A percentile compares a stretch with the other conserved stretches of the same genome.
These are phyloP conservation scores for Nitzschia sp. DNA, from an alignment of 108 stramenopile species.

Conservation along the genomic window DNA sequence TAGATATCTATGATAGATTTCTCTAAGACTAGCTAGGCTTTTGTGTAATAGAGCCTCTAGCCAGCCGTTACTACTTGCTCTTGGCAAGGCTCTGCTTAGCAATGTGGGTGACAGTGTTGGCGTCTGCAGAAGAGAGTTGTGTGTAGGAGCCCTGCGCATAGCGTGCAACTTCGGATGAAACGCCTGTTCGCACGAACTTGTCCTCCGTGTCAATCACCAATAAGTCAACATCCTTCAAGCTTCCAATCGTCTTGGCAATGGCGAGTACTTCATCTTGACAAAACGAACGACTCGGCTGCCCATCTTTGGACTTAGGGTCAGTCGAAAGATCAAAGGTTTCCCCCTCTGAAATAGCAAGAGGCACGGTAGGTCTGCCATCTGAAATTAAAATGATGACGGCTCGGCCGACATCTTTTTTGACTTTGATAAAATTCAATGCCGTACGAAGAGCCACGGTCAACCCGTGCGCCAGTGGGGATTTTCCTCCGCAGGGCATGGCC, in stretches of 20 bases:
- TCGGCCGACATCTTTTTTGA: not conserved
- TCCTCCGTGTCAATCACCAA: not conserved
- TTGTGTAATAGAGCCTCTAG: too few species aligned
- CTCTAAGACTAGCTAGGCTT: too few species aligned
- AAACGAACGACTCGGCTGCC: not conserved
- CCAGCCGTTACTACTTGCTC: too few species aligned
- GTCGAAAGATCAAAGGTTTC: not conserved
- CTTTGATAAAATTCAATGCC: not conserved
- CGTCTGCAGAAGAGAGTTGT: too few species aligned
- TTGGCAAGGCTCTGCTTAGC: too few species aligned
- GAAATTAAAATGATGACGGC: not conserved
- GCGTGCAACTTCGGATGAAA: not conserved
- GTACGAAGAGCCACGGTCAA: constrained; percentile 16
- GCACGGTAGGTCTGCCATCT: not conserved
- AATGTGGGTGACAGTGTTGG: too few species aligned
- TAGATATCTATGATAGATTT: too few species aligned
- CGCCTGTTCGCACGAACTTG: not conserved
- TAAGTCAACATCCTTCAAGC: not conserved
- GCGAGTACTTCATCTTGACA: not conserved
- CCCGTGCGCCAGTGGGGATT: constrained; percentile 85
- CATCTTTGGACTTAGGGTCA: not conserved
- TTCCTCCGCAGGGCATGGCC: constrained; percentile 88
- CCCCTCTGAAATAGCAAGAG: not conserved
- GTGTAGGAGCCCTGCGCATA: not conserved
- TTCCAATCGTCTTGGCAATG: not conserved